Evolutionary conservation across 768 basidiomycete genomes (phyloP).

Genomic region (Termitomyces heimii): DNA sequence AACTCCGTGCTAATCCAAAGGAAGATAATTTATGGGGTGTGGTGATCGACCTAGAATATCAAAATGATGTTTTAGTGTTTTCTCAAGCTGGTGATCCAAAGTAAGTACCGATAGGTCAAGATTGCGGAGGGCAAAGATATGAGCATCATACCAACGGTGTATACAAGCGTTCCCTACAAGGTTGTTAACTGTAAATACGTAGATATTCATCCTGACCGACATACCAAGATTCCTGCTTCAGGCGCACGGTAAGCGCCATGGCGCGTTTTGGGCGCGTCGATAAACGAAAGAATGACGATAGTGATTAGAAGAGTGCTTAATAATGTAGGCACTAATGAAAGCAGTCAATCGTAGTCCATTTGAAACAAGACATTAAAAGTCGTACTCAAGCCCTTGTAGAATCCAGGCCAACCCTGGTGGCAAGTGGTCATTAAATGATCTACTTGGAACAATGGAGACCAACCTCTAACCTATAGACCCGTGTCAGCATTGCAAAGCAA

Average conservation of each 20-base stretch:
- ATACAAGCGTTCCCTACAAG: constrained; percentile 50
- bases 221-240: constrained; percentile 45
- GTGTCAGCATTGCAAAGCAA: constrained; percentile 66
- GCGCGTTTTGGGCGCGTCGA: constrained; percentile 53
- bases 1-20: constrained; percentile 46
- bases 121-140: constrained; percentile 65
- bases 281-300: constrained; percentile 47
- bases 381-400: constrained; percentile 76
- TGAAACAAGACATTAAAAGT: background rate
- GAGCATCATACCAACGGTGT: constrained; percentile 60
- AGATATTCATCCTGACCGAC: background rate
- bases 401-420: constrained; percentile 53
- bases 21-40: constrained; percentile 76
- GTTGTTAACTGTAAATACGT: background rate
- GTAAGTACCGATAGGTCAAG: constrained; percentile 65
- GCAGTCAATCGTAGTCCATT: background rate
- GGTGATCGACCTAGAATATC: constrained; percentile 59
- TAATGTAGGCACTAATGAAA: constrained; percentile 34
- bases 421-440: background rate
- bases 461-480: constrained; percentile 73
- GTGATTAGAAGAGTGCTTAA: constrained; percentile 50
- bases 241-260: constrained; percentile 66
- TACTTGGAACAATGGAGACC: constrained; percentile 8
- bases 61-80: constrained; percentile 1
- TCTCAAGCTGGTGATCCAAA: background rate